These are phyloP conservation scores for Allium fistulosum DNA, from an alignment of 106 monocot genomes.

Conservation along the genomic window DNA sequence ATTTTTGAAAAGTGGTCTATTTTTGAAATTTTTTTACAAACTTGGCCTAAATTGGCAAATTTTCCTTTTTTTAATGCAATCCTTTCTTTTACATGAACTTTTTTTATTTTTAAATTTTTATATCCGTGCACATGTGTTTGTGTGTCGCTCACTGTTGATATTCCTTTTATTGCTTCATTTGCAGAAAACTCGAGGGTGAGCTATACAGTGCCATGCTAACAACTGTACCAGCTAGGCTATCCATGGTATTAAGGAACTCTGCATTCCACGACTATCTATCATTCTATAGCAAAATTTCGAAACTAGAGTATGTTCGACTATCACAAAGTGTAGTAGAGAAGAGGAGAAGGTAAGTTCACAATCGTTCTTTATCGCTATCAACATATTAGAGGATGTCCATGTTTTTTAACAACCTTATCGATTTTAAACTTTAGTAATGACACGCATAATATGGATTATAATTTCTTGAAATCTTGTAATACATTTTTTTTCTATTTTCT, in stretches of 20 bases:
- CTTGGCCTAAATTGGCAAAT: too few species aligned
- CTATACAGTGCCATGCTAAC: slow-evolving; percentile 40
- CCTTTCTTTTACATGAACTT: too few species aligned
- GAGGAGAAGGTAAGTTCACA: slow-evolving; percentile 32
- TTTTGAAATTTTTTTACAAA: too few species aligned
- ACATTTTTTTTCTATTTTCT: slow-evolving; percentile 2
- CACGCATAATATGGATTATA: background rate
- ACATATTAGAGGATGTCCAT: too few species aligned
- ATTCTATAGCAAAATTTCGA: slow-evolving; percentile 62
- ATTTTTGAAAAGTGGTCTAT: too few species aligned
- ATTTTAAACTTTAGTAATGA: background rate
- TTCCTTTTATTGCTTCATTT: background rate
- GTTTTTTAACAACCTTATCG: background rate
- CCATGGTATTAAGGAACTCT: slow-evolving; percentile 46
- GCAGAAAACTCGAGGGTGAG: slow-evolving; percentile 35
- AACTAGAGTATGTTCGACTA: slow-evolving; percentile 41
- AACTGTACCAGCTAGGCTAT: slow-evolving; percentile 47
- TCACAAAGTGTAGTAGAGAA: slow-evolving; percentile 17
- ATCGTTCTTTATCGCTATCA: background rate
- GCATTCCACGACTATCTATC: slow-evolving; percentile 83
- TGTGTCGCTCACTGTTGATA: too few species aligned
- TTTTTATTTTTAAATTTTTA: too few species aligned
- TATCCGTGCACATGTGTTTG: too few species aligned
- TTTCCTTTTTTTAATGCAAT: too few species aligned
- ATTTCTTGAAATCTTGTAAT: background rate